phyloP scores from a whole-genome alignment of 2,329 filamentous ascomycete species.

The Neoscytalidium dimidiatum region DNA sequence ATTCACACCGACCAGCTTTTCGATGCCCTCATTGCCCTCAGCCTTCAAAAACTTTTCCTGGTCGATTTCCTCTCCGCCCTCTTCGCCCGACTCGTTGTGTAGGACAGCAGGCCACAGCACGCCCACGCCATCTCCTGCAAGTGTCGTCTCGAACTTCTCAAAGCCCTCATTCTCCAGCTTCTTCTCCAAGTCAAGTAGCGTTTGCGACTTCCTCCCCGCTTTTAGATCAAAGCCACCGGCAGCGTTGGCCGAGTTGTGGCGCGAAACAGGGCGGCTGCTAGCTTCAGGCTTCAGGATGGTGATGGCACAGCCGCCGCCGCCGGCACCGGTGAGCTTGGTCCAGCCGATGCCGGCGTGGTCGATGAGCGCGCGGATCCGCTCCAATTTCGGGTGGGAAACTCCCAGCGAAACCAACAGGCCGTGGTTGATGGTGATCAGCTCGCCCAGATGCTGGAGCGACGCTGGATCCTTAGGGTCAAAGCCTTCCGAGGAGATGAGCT shows the following conservation, averaged over 20 bases:
- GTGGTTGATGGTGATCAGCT: slow-evolving; percentile 92
- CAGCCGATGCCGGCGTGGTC: slow-evolving; percentile 89
- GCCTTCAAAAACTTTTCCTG: slow-evolving; percentile 85
- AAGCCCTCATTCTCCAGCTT: slow-evolving; percentile 66
- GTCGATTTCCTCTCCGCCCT: slow-evolving; percentile 90
- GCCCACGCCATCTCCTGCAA: slow-evolving; percentile 91
- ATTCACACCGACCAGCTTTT: slow-evolving; percentile 77
- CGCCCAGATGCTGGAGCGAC: slow-evolving; percentile 73
- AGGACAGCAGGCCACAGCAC: slow-evolving; percentile 92
- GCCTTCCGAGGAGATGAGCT: slow-evolving; percentile 58
- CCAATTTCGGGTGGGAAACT: slow-evolving; percentile 90
- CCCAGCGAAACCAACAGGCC: slow-evolving; percentile 87
- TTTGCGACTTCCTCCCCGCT: slow-evolving; percentile 48
- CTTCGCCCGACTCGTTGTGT: slow-evolving; percentile 77
- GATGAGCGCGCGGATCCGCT: slow-evolving; percentile 81
- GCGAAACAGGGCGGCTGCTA: slow-evolving; percentile 21
- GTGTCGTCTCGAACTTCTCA: slow-evolving; percentile 80
- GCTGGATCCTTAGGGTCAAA: slow-evolving; percentile 68
- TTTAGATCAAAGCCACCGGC: slow-evolving; percentile 30
- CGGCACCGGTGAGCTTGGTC: slow-evolving; percentile 96
- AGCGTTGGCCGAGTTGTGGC: neutral
- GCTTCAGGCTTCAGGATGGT: slow-evolving; percentile 74
- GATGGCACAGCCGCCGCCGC: slow-evolving; percentile 94
- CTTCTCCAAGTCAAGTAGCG: slow-evolving; percentile 63
- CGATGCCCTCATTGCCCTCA: slow-evolving; percentile 80